Conservation (phyloP, 345 rosid genomes). For the Aquilaria malaccensis region DNA sequence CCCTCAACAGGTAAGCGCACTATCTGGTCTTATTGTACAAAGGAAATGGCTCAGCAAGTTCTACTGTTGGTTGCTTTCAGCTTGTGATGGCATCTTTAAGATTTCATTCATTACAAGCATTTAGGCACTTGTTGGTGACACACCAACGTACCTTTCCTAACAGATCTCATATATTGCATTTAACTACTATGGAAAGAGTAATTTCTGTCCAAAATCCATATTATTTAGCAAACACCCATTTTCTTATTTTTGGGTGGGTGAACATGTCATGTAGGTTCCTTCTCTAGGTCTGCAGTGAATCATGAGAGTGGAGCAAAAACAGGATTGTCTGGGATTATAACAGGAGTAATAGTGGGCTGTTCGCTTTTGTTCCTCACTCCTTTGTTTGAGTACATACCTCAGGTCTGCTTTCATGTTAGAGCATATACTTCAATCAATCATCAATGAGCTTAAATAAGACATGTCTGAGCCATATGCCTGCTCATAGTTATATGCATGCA, state of each 20-base stretch:
- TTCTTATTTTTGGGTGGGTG: not conserved
- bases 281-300: constrained; percentile 98
- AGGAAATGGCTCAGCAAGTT: not conserved
- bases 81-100: too few species aligned
- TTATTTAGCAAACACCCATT: too few species aligned
- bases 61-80: too few species aligned
- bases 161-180: not conserved
- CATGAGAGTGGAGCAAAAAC: constrained; percentile 96
- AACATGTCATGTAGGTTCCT: constrained; percentile 63
- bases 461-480: too few species aligned
- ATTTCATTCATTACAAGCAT: too few species aligned
- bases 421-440: not conserved
- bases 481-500: not conserved
- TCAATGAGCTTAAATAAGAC: too few species aligned
- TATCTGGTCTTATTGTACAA: constrained; percentile 14
- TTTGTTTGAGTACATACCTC: constrained; percentile 79
- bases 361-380: constrained; percentile 85
- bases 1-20: constrained; percentile 79
- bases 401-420: constrained; percentile 40
- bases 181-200: not conserved
- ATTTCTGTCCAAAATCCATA: constrained; percentile 4
- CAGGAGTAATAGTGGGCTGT: constrained; percentile 80
- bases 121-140: too few species aligned
- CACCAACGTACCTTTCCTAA: too few species aligned
- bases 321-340: constrained; percentile 74